Percentiles rank a stretch among this genome's conserved stretches.
phyloP scores from a whole-genome alignment of 208 protist species.

The Trypanosoma avium region DNA sequence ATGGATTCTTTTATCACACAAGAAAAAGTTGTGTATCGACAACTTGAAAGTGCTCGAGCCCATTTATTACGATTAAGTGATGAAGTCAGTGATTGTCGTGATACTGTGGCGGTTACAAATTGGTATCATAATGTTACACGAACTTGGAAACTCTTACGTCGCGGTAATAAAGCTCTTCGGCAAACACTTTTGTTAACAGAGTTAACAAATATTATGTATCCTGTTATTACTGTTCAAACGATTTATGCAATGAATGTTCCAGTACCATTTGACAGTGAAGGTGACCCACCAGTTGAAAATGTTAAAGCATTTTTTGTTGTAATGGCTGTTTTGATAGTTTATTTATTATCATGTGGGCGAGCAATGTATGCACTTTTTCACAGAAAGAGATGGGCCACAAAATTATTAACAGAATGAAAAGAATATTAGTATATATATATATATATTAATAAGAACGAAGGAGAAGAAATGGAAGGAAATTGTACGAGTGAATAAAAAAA shows the following conservation, averaged over 20 bases:
- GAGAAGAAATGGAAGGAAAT: no score
- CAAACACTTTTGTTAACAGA: slow-evolving; percentile 72
- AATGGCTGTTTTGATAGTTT: slow-evolving; percentile 43
- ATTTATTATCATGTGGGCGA: slow-evolving; percentile 33
- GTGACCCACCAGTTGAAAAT: slow-evolving; percentile 41
- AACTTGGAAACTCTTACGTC: slow-evolving; percentile 61
- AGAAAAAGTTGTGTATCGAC: slow-evolving; percentile 44
- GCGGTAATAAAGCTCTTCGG: slow-evolving; percentile 74
- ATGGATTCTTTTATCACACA: slow-evolving; percentile 57
- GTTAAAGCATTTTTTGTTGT: slow-evolving; percentile 69
- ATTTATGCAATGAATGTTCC: slow-evolving; percentile 85
- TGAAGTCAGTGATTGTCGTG: slow-evolving; percentile 79
- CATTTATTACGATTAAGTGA: slow-evolving; percentile 68
- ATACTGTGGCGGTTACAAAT: slow-evolving; percentile 78
- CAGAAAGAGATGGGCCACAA: slow-evolving; percentile 57
- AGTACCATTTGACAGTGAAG: slow-evolving; percentile 59
- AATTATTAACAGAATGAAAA: slow-evolving; percentile 45
- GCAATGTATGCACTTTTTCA: slow-evolving; percentile 39
- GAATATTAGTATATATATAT: background rate
- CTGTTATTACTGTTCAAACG: slow-evolving; percentile 72
- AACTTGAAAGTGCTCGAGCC: slow-evolving; percentile 58
- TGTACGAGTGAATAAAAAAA: no score
- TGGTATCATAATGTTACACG: slow-evolving; percentile 87
- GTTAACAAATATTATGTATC: slow-evolving; percentile 82
- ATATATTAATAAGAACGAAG: slow-evolving; percentile 3